Conservation (phyloP, 768 basidiomycete genomes). For the Pisolithus tinctorius region DNA sequence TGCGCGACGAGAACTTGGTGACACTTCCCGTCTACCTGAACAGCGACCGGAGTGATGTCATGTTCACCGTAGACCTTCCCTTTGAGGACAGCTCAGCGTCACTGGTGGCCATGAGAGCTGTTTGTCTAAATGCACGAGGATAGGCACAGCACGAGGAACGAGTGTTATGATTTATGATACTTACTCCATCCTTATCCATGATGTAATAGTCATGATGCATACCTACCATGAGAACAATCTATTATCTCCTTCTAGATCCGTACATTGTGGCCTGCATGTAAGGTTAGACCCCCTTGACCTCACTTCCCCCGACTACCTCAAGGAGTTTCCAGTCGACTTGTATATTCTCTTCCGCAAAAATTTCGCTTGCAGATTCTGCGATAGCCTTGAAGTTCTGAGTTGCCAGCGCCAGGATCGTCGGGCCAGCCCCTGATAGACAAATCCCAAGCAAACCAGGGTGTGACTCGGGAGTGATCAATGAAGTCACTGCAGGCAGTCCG, state of each 20-base stretch:
- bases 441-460: slow-evolving; percentile 97
- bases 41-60: slow-evolving; percentile 77
- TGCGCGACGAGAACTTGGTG: slow-evolving; percentile 37
- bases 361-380: slow-evolving; percentile 68
- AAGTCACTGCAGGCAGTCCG: slow-evolving; percentile 89
- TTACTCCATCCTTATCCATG: background rate
- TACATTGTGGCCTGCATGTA: background rate
- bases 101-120: slow-evolving; percentile 79
- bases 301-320: slow-evolving; percentile 47
- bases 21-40: slow-evolving; percentile 93
- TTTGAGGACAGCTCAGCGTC: slow-evolving; percentile 62
- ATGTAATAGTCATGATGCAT: slow-evolving; percentile 21
- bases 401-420: slow-evolving; percentile 94
- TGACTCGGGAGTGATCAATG: slow-evolving; percentile 75
- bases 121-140: slow-evolving; percentile 82
- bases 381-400: slow-evolving; percentile 79
- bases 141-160: slow-evolving; percentile 21
- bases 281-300: slow-evolving; percentile 19
- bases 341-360: slow-evolving; percentile 66
- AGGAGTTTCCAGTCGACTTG: slow-evolving; percentile 90
- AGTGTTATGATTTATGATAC: slow-evolving; percentile 4
- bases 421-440: slow-evolving; percentile 96
- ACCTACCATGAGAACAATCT: slow-evolving; percentile 10
- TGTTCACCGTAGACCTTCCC: slow-evolving; percentile 85
- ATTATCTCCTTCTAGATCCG: background rate